Evolutionary conservation across 2,329 filamentous ascomycete genomes (phyloP).

Genomic region (Fusarium musae): DNA sequence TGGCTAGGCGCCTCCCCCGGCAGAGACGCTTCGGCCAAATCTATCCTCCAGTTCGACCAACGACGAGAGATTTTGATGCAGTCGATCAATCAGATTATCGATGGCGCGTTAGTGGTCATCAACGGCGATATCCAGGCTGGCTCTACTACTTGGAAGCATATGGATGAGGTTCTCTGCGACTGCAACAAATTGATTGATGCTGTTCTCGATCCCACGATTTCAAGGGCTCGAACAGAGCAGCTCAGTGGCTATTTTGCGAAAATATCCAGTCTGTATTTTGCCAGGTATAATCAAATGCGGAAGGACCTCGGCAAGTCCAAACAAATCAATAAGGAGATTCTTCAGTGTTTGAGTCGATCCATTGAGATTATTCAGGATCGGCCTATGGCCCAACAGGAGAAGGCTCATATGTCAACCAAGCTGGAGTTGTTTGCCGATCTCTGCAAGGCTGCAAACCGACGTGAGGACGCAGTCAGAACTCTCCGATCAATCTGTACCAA

Average conservation of each 20-base stretch:
- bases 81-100: conserved; percentile 66
- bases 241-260: conserved; percentile 67
- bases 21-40: conserved; percentile 64
- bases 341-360: conserved; percentile 71
- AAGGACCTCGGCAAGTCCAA: conserved; percentile 55
- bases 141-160: conserved; percentile 62
- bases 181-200: conserved; percentile 64
- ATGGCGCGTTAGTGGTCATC: conserved; percentile 67
- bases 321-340: conserved; percentile 53
- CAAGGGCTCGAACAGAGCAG: conserved; percentile 47
- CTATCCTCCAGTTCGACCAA: conserved; percentile 70
- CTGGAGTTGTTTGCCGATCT: conserved; percentile 74
- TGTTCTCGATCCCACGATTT: conserved; percentile 55
- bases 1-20: conserved; percentile 70
- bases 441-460: conserved; percentile 63
- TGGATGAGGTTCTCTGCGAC: conserved; percentile 69
- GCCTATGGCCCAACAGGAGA: conserved; percentile 64
- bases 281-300: conserved; percentile 65
- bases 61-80: conserved; percentile 64
- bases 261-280: conserved; percentile 77
- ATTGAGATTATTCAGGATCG: conserved; percentile 70
- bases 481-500: conserved; percentile 70
- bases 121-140: conserved; percentile 63
- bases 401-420: conserved; percentile 70
- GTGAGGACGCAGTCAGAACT: conserved; percentile 67